Evolutionary conservation across 2,329 filamentous ascomycete species (phyloP).

Genomic region (Coniella vitis): DNA sequence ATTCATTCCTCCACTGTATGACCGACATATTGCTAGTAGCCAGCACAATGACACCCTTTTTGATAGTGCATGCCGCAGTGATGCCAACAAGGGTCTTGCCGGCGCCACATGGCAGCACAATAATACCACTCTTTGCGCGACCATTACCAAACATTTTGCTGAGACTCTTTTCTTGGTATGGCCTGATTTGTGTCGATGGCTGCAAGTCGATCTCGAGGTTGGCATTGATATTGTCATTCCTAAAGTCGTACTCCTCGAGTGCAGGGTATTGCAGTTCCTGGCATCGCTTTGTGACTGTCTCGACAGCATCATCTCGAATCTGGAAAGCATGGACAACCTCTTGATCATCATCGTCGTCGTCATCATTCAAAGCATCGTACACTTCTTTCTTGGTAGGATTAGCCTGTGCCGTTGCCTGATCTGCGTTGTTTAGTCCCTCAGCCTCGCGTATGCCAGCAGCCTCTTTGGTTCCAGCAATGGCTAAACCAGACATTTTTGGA

Average conservation of each 20-base stretch:
- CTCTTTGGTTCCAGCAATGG: slow-evolving; percentile 91
- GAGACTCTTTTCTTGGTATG: slow-evolving; percentile 95
- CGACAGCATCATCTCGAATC: slow-evolving; percentile 74
- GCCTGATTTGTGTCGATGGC: slow-evolving; percentile 79
- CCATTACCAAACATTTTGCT: slow-evolving; percentile 99
- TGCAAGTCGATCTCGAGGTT: slow-evolving; percentile 91
- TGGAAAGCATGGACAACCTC: slow-evolving; percentile 92
- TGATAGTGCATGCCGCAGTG: slow-evolving; percentile 94
- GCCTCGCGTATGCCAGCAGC: slow-evolving; percentile 82
- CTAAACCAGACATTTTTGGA: slow-evolving; percentile 77
- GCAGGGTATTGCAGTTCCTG: slow-evolving; percentile 80
- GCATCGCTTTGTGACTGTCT: slow-evolving; percentile 83
- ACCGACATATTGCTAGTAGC: slow-evolving; percentile 98
- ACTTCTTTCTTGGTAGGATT: slow-evolving; percentile 58
- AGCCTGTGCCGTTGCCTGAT: slow-evolving; percentile 35
- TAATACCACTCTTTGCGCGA: slow-evolving; percentile 93
- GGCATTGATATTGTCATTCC: slow-evolving; percentile 81
- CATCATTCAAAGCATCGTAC: slow-evolving; percentile 68
- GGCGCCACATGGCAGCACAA: slow-evolving; percentile 91
- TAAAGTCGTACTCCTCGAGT: slow-evolving; percentile 95
- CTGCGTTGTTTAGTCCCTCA: slow-evolving; percentile 35
- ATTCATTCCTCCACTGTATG: slow-evolving; percentile 93
- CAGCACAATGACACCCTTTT: slow-evolving; percentile 90
- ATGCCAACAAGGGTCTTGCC: slow-evolving; percentile 98
- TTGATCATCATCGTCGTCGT: slow-evolving; percentile 71